phyloP scores from a whole-genome alignment of 2,329 filamentous ascomycete genomes.

The Cladosporium phlei region DNA sequence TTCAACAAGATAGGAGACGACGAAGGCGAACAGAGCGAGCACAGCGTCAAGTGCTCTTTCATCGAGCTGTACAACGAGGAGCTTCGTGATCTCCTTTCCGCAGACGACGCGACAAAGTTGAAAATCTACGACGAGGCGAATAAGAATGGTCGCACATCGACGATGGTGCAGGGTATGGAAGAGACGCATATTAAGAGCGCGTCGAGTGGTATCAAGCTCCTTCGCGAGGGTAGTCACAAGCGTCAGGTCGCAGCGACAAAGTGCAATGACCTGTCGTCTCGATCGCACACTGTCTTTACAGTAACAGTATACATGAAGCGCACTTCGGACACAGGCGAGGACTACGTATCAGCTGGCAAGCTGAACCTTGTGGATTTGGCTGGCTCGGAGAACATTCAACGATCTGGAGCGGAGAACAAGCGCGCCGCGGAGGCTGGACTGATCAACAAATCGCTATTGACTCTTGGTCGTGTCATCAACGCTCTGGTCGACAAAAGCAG shows the following conservation, averaged over 20 bases:
- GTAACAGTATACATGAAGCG: constrained; percentile 88
- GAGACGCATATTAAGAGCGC: constrained; percentile 88
- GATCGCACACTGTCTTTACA: constrained; percentile 96
- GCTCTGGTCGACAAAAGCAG: constrained; percentile 83
- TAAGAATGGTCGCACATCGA: constrained; percentile 77
- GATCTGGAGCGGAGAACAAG: constrained; percentile 97
- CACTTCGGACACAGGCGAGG: constrained; percentile 75
- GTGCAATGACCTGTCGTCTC: constrained; percentile 95
- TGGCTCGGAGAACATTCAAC: constrained; percentile 94
- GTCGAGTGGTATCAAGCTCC: constrained; percentile 76
- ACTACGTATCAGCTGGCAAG: constrained; percentile 86
- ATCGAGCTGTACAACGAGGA: constrained; percentile 99
- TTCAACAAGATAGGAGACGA: constrained; percentile 79
- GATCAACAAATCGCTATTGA: constrained; percentile 96
- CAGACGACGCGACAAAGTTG: constrained; percentile 76
- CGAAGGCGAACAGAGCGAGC: constrained; percentile 61
- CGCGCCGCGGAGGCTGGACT: constrained; percentile 89
- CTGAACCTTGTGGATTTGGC: constrained; percentile 94
- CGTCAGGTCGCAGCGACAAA: constrained; percentile 99
- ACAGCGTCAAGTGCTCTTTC: constrained; percentile 93
- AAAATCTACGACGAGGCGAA: constrained; percentile 93
- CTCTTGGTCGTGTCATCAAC: constrained; percentile 93
- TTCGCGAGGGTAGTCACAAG: constrained; percentile 85
- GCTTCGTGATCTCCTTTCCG: constrained; percentile 77
- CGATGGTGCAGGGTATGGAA: constrained; percentile 95